phyloP scores from a whole-genome alignment of 345 rosid genomes.

The Syzygium aromaticum region DNA sequence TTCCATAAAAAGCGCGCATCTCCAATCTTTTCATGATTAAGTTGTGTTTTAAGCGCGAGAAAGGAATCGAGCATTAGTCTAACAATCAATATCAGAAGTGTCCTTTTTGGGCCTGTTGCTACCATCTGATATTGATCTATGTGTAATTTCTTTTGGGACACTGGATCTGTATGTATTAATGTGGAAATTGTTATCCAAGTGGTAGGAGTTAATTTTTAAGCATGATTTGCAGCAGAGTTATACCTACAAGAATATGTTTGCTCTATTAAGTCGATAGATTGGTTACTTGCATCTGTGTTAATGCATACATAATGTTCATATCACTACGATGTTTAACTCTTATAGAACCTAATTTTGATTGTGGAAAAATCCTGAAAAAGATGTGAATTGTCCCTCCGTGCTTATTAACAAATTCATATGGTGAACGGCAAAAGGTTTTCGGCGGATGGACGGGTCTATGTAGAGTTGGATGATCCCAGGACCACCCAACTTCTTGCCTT shows the following conservation, averaged over 20 bases:
- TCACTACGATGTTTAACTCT: background rate
- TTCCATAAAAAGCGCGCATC: background rate
- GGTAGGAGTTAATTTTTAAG: background rate
- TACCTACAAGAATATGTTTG: background rate
- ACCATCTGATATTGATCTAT: background rate
- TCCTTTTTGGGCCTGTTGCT: background rate
- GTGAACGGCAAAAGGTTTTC: background rate
- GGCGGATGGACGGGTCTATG: background rate
- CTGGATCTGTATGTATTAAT: background rate
- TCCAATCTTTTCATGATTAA: background rate
- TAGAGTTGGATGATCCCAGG: background rate
- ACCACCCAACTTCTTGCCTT: background rate
- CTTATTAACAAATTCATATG: background rate
- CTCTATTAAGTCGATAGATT: background rate
- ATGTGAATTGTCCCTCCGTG: background rate
- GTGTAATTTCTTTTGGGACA: background rate
- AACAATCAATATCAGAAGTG: background rate
- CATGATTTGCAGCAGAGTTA: background rate
- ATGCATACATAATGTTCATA: background rate
- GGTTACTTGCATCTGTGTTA: background rate
- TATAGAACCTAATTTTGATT: background rate
- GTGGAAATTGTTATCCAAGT: background rate
- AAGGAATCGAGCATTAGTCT: background rate
- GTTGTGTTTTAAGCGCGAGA: background rate
- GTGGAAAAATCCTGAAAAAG: background rate